Base-by-base conservation (phyloP, 1,284 basidiomycete species). In the Papiliotrema nemorosa region DNA sequence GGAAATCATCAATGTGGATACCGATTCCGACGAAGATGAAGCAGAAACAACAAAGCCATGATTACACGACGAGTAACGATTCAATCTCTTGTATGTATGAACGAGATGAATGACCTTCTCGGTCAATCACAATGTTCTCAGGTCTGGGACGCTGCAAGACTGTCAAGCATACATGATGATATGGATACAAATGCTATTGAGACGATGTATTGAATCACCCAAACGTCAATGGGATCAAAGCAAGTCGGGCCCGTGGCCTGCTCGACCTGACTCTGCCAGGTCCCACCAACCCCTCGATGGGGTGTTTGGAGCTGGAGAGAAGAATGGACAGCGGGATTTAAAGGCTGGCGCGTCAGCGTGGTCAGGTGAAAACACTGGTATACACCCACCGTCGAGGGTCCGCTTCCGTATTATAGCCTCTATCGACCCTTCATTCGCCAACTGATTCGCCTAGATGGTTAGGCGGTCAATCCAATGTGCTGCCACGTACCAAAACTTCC, bases 351-450 rank as follows among this genome's bases (percentile, higher is more conserved):
- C 41, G 49, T 35, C 43, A 7, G 7, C 27, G 27, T 43, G 40
- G 25, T 9, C 35, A 37, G 14, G 14, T 10, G 22, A 44, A 29
- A 39, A n/a, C 22, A 13, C 14, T 41, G 13, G 16, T 6, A 26
- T 35, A 24, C 16, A 66, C 81, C 60, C 64, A 87, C 89, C 89
- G 63, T 90, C 86, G 43, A 88, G 72, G 24, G 87, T 84, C 58
- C 89, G 80, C 63, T 82, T 82, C 52, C 86, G 79, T 44, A 92
- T 81, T 57, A 93, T 91, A 36, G 79, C 79, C 71, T 93, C 90
- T 5, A 92, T 83, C 18, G 80, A 76, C 39, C 87, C 76, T 73
- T 93, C 90, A 62, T 87, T 89, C 54, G 78, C 84, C 10, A 92
- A 80, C 68, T 90, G 87, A 55, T 84, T 84, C 47, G 82, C 80